Conservation (phyloP, 169 alveolate genomes). For the Toxoplasma gondii region DNA sequence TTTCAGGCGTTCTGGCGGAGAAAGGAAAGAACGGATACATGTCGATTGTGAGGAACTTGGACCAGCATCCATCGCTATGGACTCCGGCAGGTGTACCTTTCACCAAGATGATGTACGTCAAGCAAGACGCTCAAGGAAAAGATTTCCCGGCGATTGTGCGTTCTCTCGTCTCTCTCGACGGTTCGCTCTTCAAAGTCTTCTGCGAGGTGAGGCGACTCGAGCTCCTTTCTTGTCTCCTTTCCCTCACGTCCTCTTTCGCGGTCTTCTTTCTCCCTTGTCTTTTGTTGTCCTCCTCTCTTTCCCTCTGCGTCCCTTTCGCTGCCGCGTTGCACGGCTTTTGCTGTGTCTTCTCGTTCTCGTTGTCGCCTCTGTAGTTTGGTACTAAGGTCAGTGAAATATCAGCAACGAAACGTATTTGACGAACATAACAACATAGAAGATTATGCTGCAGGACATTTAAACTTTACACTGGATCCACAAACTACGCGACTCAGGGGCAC, state of each 20-base stretch:
- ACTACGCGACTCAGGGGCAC: no score
- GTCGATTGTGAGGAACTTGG: conserved; percentile 91
- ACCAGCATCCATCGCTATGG: conserved; percentile 77
- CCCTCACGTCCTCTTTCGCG: not conserved
- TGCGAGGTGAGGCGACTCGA: conserved; percentile 72
- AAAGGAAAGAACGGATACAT: conserved; percentile 92
- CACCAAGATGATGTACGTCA: conserved; percentile 83
- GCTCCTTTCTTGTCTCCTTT: not conserved
- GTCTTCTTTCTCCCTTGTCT: no score
- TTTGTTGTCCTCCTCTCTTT: no score
- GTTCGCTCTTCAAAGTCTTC: conserved; percentile 90
- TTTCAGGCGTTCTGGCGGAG: conserved; percentile 90
- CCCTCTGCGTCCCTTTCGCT: no score
- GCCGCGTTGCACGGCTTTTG: no score
- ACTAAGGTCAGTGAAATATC: no score
- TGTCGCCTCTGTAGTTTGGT: no score
- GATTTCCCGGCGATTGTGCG: conserved; percentile 91
- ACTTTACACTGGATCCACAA: no score
- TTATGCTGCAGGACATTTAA: no score
- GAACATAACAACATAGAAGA: no score
- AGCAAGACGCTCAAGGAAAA: conserved; percentile 79
- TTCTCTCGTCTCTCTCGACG: conserved; percentile 93
- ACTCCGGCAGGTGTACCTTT: conserved; percentile 84
- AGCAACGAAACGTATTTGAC: no score
- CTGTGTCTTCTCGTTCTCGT: no score